Evolutionary conservation across 805 yeast species (phyloP).

Genomic region (Wilhelminamyces savonicus): DNA sequence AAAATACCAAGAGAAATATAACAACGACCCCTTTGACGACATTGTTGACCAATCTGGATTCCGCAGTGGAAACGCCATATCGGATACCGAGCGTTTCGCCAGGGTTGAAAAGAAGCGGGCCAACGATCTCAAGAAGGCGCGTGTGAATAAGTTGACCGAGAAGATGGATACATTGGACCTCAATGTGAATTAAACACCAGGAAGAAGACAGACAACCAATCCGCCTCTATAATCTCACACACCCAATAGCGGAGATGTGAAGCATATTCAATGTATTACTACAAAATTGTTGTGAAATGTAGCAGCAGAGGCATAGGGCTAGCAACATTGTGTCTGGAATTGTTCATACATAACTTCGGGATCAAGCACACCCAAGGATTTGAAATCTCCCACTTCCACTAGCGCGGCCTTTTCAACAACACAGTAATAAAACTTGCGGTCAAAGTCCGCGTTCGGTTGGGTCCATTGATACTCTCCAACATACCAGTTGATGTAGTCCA

Average conservation of each 20-base stretch:
- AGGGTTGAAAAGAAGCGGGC: conserved; percentile 27
- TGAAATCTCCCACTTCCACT: conserved; percentile 2
- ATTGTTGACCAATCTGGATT: no score
- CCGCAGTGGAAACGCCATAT: no score
- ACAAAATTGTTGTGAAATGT: no score
- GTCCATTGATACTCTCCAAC: no score
- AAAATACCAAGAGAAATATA: conserved; percentile 14
- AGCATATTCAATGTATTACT: no score
- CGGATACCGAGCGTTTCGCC: conserved; percentile 1
- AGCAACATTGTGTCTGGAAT: no score
- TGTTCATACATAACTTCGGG: not conserved
- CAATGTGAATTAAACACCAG: conserved; percentile 3
- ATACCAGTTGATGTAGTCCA: conserved; percentile 17
- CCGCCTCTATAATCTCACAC: conserved; percentile 4
- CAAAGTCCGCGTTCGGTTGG: conserved; percentile 3
- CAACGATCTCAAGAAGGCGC: conserved; percentile 29
- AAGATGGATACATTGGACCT: conserved; percentile 24
- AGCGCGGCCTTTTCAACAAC: conserved; percentile 2
- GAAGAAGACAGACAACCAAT: conserved; percentile 10
- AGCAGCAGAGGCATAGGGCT: no score
- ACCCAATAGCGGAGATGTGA: not conserved
- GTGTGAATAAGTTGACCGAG: conserved; percentile 27
- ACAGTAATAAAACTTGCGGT: conserved; percentile 3
- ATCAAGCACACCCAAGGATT: conserved; percentile 1
- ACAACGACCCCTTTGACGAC: conserved; percentile 3